Base-by-base conservation (phyloP, 495 filamentous ascomycete genomes). In the Bryoglossum gracile region DNA sequence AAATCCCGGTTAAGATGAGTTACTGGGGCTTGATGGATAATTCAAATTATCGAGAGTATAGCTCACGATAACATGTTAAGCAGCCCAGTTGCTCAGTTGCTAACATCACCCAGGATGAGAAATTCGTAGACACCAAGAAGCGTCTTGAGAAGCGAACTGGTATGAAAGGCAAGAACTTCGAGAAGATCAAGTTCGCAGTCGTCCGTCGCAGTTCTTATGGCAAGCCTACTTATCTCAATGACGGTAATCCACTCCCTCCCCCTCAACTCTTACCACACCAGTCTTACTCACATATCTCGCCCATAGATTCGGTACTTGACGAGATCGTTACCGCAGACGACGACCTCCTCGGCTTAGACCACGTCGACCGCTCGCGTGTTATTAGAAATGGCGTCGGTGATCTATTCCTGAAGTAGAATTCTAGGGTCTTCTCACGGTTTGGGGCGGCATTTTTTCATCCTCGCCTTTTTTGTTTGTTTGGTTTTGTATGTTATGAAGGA, bases 101-200 rank as follows among this genome's bases (percentile, higher is more conserved):
- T n/a, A n/a, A n/a, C n/a, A n/a, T n/a, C n/a, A n/a, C n/a, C n/a
- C 23, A 57, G 48, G 53, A 36, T 17, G 92, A 98, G 61, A 66
- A 72, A 28, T 99, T 97, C 69, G 78, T 82, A 32, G 84, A 97
- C 24, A 96, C 92, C 42, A 94, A 89, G 69, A 82, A 90, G 58
- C 81, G 92, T 18, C 72, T 99, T 2, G 87, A 88, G 56, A 87
- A 86, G 61, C 78, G 92, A 40, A 94, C 86, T 2, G 89, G 89
- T 10, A 81, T 99, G 63, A 97, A 95, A 69, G 92, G 92, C 54
- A 97, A 97, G 71, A 87, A 87, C 47, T 92, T 97, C 54, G 92
- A 99, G 66, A 99, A 96, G 73, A 89, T 97, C 63, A 95, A 90
- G 66, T 96, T 99, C 70, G 87, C 89, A 4, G 67, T 95, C 36